A percentile compares a stretch with the other conserved stretches of the same genome.
These are phyloP conservation scores for Cylindrotheca fusiformis DNA, from an alignment of 108 stramenopile genomes.

Conservation along the genomic window DNA sequence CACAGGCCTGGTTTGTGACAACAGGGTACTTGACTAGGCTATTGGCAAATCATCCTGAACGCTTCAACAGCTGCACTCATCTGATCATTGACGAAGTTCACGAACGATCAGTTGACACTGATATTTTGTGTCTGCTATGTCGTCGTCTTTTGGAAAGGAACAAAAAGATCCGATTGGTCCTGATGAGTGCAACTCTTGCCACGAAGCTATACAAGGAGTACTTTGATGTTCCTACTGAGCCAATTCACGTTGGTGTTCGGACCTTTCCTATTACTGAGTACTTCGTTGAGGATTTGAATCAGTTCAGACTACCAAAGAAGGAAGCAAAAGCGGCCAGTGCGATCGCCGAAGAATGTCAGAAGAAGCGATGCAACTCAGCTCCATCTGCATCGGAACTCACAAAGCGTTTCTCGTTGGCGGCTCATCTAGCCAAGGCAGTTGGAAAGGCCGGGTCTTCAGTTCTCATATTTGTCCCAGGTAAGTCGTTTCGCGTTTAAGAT, in stretches of 20 bases:
- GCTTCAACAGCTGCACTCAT: constrained; percentile 71
- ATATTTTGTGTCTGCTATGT: constrained; percentile 84
- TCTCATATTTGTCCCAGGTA: constrained; percentile 95
- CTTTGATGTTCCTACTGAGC: constrained; percentile 57
- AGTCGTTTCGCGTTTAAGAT: too few relatives aligned
- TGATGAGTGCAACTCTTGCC: constrained; percentile 93
- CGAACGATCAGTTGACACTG: constrained; percentile 83
- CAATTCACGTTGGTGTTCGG: constrained; percentile 79
- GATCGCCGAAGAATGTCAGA: constrained; percentile 48
- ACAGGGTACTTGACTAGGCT: constrained; percentile 90
- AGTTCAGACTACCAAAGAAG: constrained; percentile 40
- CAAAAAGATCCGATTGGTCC: constrained; percentile 70
- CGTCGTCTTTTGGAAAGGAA: constrained; percentile 69
- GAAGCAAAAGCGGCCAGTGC: constrained; percentile 32
- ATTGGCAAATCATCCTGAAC: constrained; percentile 80
- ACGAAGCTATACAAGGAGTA: constrained; percentile 80
- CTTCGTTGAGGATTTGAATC: constrained; percentile 72
- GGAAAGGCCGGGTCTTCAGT: constrained; percentile 74
- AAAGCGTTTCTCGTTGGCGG: constrained; percentile 43
- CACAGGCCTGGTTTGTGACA: constrained; percentile 81
- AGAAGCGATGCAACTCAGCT: constrained; percentile 40
- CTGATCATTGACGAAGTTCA: constrained; percentile 89
- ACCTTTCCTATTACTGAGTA: constrained; percentile 75
- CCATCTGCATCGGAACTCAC: constrained; percentile 44
- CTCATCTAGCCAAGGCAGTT: constrained; percentile 47